Percentiles rank a stretch among this genome's conserved stretches.
Conservation (phyloP, 2,329 filamentous ascomycete genomes). For the Pseudogymnoascus pannorum region DNA sequence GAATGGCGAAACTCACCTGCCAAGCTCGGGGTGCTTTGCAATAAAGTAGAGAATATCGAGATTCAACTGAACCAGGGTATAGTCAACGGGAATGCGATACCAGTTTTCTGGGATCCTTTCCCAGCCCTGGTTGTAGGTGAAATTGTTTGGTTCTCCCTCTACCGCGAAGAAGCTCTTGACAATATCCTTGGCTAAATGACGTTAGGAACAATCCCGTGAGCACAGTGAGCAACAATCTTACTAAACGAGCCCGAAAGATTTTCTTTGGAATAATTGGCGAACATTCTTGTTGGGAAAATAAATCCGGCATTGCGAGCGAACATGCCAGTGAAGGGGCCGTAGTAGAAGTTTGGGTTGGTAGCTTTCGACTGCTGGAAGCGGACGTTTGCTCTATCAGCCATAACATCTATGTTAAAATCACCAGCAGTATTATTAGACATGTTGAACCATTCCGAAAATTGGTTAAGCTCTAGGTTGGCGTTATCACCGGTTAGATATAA, state of each 20-base stretch:
- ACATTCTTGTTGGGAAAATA: conserved; percentile 26
- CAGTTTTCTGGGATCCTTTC: conserved; percentile 36
- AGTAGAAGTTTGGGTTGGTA: conserved; percentile 46
- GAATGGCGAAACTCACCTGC: background rate
- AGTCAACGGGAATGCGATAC: conserved; percentile 24
- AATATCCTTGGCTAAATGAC: conserved; percentile 14
- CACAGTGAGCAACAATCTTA: background rate
- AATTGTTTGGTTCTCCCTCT: conserved; percentile 37
- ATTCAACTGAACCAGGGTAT: conserved; percentile 35
- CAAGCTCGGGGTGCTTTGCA: conserved; percentile 35
- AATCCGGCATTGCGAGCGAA: conserved; percentile 24
- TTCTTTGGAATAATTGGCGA: conserved; percentile 26
- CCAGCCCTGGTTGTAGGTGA: conserved; percentile 12
- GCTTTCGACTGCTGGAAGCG: conserved; percentile 40
- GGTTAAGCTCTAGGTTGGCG: conserved; percentile 42
- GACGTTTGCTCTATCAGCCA: conserved; percentile 22
- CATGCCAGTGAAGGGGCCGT: conserved; percentile 43
- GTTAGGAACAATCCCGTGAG: background rate
- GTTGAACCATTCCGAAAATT: conserved; percentile 39
- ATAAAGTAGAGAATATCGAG: conserved; percentile 35
- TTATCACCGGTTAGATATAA: conserved; percentile 31
- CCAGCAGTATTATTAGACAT: conserved; percentile 28
- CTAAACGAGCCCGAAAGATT: conserved; percentile 21
- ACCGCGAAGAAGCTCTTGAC: conserved; percentile 23
- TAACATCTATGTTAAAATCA: conserved; percentile 17